These are phyloP conservation scores for Botrytis byssoidea DNA, from an alignment of 2,329 filamentous ascomycete genomes.

Conservation along the genomic window DNA sequence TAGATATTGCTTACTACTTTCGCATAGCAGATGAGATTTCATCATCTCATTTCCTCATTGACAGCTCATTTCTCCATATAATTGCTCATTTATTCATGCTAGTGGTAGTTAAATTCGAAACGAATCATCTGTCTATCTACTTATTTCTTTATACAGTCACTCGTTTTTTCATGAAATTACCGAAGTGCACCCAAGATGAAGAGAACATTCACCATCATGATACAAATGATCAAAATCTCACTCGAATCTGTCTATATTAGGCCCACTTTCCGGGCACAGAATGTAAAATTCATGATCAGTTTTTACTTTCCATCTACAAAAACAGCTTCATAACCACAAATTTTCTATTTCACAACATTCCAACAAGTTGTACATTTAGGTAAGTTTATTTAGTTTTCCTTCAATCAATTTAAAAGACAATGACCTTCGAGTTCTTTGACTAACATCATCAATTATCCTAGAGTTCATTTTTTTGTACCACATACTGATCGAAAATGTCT, in stretches of 20 bases:
- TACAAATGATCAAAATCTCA: background rate
- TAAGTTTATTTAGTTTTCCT: background rate
- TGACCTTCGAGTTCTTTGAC: background rate
- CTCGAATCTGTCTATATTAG: background rate
- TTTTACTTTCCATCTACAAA: background rate
- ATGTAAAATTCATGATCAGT: background rate
- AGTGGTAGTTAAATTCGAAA: background rate
- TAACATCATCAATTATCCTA: background rate
- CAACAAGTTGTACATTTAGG: background rate
- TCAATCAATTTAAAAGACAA: rapidly evolving
- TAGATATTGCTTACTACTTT: background rate
- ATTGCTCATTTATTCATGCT: background rate
- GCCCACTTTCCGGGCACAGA: background rate
- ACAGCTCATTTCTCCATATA: too few relatives aligned
- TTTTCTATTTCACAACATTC: background rate
- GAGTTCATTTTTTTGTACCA: background rate
- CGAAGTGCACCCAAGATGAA: background rate
- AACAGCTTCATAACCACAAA: background rate
- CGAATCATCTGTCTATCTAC: background rate
- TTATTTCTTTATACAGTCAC: background rate
- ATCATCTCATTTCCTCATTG: background rate
- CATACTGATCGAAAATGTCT: background rate
- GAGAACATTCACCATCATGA: background rate
- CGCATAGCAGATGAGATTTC: background rate
- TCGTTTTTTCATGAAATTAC: background rate